Base-by-base conservation (phyloP, 768 basidiomycete species). In the Pisolithus microcarpus region DNA sequence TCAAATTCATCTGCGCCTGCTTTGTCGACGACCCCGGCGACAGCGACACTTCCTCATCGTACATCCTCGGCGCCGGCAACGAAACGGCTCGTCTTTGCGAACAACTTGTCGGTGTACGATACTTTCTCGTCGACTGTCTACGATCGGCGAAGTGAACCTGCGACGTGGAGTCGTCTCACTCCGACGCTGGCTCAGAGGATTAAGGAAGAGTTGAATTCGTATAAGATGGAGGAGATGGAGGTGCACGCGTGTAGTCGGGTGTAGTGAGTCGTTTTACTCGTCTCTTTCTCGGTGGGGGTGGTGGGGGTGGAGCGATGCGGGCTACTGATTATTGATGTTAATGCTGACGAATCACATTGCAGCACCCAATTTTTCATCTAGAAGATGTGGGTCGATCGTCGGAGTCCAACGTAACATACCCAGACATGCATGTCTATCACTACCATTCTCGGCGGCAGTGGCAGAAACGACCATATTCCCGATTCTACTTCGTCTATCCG, bases 201-300 rank as follows among this genome's bases (percentile, higher is more conserved):
- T 69, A 99, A 99, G 77, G 92, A 95, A 72, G 91, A 95, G 71
- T 75, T 99, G 48, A 99, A 99, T 70, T 91, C 91, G 50, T 98
- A 90, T 72, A 98, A 98, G 77, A 91, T 97, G 88, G 93, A 95
- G 70, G 93, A 97, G 73, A 98, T 99, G 95, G 91, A 94, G 67
- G 93, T 99, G 55, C 95, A 98, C 70, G 88, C 89, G 59, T 75
- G 87, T 46, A 94, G 91, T 70, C 84, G 91, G 68, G 82, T 89
- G 60, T 85, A 96, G 90, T 92, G 66, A 58, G 90, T 81, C 38
- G 45, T 49, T 47, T 42, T 52, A 16, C 45, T 46, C 38, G 48
- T 39, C 43, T 59, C 21, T 24, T n/a, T 19, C 15, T 18, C 19
- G n/a, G 24, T 49, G 31, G n/a, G 7, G 19, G 15, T 8, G 47